Evolutionary conservation across 148 eudicot species (phyloP).

Genomic region (Oxyria digyna): DNA sequence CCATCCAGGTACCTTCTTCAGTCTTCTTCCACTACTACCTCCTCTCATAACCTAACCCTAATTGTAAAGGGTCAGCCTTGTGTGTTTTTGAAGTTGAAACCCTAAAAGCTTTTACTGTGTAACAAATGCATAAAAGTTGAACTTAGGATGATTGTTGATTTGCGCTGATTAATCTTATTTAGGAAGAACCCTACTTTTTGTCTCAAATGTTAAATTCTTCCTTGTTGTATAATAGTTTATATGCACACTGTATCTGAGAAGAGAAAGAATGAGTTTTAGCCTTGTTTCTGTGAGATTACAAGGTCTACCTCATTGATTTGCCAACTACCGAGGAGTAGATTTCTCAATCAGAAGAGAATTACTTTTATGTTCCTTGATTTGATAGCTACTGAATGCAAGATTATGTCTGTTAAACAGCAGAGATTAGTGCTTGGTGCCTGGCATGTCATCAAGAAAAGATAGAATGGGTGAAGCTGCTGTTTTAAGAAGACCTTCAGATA

Average conservation of each 20-base stretch:
- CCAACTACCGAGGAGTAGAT: no score
- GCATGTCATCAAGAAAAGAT: not conserved
- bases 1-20: no score
- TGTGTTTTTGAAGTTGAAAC: no score
- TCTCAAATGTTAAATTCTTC: not conserved
- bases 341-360: not conserved
- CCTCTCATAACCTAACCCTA: no score
- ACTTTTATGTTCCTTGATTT: not conserved
- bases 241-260: not conserved
- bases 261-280: not conserved
- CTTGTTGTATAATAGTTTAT: not conserved
- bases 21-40: no score
- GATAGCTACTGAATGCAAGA: not conserved
- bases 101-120: no score
- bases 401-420: no score
- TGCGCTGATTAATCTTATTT: no score
- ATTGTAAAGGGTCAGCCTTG: no score
- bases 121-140: not conserved
- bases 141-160: not conserved
- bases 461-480: slow-evolving; percentile 1
- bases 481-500: not conserved
- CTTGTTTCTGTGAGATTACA: not conserved
- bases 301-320: no score
- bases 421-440: not conserved
- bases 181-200: not conserved